These are phyloP conservation scores for Spathaspora sp. DNA, from an alignment of 1,139 yeast species.

Conservation along the genomic window DNA sequence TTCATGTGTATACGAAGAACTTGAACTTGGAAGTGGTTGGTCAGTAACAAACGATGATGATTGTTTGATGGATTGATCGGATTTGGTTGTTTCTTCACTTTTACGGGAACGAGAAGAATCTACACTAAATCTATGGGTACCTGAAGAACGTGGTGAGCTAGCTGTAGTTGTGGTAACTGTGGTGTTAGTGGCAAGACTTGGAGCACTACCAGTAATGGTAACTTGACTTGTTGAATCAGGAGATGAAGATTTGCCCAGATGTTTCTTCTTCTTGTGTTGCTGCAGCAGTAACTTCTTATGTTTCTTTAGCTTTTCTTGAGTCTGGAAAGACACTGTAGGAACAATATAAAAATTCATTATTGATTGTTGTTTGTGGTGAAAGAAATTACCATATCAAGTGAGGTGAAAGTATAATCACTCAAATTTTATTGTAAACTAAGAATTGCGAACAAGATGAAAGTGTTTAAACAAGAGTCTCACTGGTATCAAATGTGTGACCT, in stretches of 20 bases:
- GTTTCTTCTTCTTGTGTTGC: slow-evolving; percentile 11
- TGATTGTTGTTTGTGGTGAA: no score
- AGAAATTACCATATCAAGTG: no score
- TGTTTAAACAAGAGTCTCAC: no score
- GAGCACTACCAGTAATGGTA: no score
- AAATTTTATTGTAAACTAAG: no score
- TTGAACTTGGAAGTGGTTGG: background rate
- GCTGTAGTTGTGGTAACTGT: no score
- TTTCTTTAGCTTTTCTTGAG: slow-evolving; percentile 30
- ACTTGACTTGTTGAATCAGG: background rate
- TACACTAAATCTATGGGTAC: background rate
- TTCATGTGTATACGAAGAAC: background rate
- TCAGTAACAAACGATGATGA: background rate
- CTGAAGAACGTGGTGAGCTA: no score
- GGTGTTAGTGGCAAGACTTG: no score
- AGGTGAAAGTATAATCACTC: no score
- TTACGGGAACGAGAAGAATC: background rate
- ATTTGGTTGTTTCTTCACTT: background rate
- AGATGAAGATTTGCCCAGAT: background rate
- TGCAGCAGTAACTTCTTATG: slow-evolving; percentile 10
- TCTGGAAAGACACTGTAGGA: slow-evolving; percentile 33
- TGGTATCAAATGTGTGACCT: no score
- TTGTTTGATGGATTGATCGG: background rate
- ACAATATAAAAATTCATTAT: slow-evolving; percentile 32
- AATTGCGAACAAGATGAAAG: background rate